Conservation (phyloP, 2,329 filamentous ascomycete genomes). For the Simplicillium aogashimaense region DNA sequence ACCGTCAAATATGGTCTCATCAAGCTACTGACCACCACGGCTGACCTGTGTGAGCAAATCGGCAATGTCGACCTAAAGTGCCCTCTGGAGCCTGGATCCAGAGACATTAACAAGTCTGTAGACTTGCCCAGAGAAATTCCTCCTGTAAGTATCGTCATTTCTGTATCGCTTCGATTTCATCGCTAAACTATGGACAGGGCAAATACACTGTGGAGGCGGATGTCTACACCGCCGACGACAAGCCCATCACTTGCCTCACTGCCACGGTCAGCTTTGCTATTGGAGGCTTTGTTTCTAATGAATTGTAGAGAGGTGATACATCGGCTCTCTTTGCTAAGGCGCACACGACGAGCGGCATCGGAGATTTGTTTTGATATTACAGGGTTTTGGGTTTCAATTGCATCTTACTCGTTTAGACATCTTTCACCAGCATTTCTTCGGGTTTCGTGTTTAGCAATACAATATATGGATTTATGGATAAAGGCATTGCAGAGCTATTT, state of each 20-base stretch:
- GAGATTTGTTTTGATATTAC: background rate
- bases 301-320: too few relatives aligned
- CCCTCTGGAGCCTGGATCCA: slow-evolving; percentile 71
- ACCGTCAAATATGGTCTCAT: slow-evolving; percentile 93
- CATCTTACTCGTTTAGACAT: too few relatives aligned
- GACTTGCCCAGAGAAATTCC: slow-evolving; percentile 81
- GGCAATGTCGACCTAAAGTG: slow-evolving; percentile 82
- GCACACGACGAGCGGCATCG: background rate
- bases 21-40: slow-evolving; percentile 68
- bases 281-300: slow-evolving; percentile 20
- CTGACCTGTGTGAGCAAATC: slow-evolving; percentile 83
- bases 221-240: slow-evolving; percentile 62
- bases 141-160: slow-evolving; percentile 52
- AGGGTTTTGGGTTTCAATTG: background rate
- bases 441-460: too few relatives aligned
- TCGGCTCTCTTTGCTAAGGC: slow-evolving; percentile 14
- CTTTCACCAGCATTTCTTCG: too few relatives aligned
- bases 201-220: slow-evolving; percentile 85
- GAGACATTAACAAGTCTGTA: slow-evolving; percentile 69
- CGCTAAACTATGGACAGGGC: slow-evolving; percentile 45
- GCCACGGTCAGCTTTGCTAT: slow-evolving; percentile 56
- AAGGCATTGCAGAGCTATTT: too few relatives aligned
- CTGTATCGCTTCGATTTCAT: background rate
- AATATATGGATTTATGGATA: too few relatives aligned
- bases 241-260: slow-evolving; percentile 78